Evolutionary conservation across 768 basidiomycete species (phyloP).

Genomic region (Kwoniella sp.): DNA sequence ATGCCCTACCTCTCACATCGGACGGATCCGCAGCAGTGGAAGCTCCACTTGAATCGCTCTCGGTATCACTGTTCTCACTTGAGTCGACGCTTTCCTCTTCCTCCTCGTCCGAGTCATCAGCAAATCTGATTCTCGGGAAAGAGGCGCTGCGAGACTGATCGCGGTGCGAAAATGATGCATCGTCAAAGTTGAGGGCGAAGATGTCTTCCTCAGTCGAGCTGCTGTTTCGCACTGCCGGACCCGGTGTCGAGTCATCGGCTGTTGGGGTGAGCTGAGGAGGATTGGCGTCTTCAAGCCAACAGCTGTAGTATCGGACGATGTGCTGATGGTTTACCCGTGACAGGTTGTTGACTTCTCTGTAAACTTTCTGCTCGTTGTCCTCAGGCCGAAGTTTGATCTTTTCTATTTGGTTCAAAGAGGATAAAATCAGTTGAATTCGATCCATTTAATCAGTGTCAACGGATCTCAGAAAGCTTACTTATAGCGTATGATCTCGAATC

Average conservation of each 20-base stretch:
- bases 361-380: constrained; percentile 83
- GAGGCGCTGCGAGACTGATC: constrained; percentile 59
- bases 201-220: constrained; percentile 59
- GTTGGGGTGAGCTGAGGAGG: constrained; percentile 25
- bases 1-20: constrained; percentile 21
- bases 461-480: constrained; percentile 26
- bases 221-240: constrained; percentile 8
- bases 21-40: constrained; percentile 31
- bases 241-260: constrained; percentile 14
- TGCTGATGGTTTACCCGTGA: constrained; percentile 83
- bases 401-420: constrained; percentile 55
- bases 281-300: constrained; percentile 44
- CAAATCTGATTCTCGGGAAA: constrained; percentile 87
- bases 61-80: constrained; percentile 26
- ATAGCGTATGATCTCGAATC: constrained; percentile 64
- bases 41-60: constrained; percentile 19
- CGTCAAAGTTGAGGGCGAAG: constrained; percentile 68
- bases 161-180: constrained; percentile 58
- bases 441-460: not conserved
- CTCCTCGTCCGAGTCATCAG: constrained; percentile 53
- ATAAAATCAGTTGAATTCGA: not conserved
- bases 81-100: constrained; percentile 57
- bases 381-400: constrained; percentile 78
- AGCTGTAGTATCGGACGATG: constrained; percentile 79
- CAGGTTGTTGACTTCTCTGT: constrained; percentile 87